phyloP scores from a whole-genome alignment of 345 rosid species.

The Eucalyptus pauciflora region DNA sequence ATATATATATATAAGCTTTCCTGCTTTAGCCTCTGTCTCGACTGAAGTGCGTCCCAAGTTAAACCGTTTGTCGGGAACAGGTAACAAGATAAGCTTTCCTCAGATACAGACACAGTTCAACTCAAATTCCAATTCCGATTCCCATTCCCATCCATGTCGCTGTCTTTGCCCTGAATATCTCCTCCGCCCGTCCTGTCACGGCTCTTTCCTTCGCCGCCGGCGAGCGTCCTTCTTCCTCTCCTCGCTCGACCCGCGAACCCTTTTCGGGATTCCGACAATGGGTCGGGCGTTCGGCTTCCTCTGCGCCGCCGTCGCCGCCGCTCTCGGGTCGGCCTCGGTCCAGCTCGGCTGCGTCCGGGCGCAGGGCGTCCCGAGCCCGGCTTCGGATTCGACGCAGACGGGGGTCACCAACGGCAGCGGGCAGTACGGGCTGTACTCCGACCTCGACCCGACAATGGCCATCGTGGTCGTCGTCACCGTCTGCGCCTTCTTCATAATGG shows the following conservation, averaged over 20 bases:
- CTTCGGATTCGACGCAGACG: not conserved
- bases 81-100: not conserved
- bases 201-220: no score
- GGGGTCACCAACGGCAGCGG: not conserved
- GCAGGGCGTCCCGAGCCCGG: not conserved
- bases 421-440: conserved; percentile 6
- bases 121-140: not conserved
- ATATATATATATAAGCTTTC: not conserved
- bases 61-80: not conserved
- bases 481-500: conserved; percentile 57
- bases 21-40: not conserved
- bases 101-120: not conserved
- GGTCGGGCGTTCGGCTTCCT: not conserved
- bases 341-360: not conserved
- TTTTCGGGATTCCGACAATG: not conserved
- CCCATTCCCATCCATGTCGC: not conserved
- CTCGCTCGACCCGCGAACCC: not conserved
- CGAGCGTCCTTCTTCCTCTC: not conserved
- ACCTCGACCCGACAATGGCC: conserved; percentile 59
- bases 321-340: not conserved
- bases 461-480: conserved; percentile 48
- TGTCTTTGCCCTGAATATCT: not conserved
- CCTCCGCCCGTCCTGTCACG: no score
- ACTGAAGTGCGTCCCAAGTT: not conserved
- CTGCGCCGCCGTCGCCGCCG: not conserved